Conservation (phyloP, 257 asterid species). For the Verbena officinalis region DNA sequence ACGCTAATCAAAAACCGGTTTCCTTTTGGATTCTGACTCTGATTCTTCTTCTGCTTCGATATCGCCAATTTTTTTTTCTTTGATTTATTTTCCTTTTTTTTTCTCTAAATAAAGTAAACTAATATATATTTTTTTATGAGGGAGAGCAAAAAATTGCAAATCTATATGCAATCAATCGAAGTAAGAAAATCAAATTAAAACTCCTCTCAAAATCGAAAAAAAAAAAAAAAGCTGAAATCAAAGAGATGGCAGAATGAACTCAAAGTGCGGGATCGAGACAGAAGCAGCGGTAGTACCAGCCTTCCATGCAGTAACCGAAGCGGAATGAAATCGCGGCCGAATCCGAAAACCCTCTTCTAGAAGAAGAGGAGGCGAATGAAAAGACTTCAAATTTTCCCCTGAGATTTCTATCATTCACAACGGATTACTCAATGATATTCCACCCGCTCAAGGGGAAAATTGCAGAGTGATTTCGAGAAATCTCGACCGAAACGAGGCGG, state of each 20-base stretch:
- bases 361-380: constrained; percentile 57
- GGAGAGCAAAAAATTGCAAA: neutral
- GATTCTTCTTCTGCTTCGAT: constrained; percentile 79
- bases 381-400: constrained; percentile 53
- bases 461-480: too few species aligned
- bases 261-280: constrained; percentile 68
- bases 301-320: constrained; percentile 84
- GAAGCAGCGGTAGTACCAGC: constrained; percentile 97
- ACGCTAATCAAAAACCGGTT: constrained; percentile 71
- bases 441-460: too few species aligned
- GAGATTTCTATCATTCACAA: constrained; percentile 83
- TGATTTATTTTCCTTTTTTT: constrained; percentile 1
- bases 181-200: neutral
- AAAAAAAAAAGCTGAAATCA: neutral
- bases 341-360: constrained; percentile 71
- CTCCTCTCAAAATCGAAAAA: neutral
- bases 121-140: neutral
- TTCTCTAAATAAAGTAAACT: neutral
- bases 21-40: constrained; percentile 44
- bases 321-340: constrained; percentile 57
- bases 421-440: neutral
- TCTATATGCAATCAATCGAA: constrained; percentile 20
- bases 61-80: constrained; percentile 55
- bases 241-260: neutral
- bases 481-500: neutral